These are phyloP conservation scores for Venturia oleaginea DNA, from an alignment of 2,329 filamentous ascomycete species.

Conservation along the genomic window DNA sequence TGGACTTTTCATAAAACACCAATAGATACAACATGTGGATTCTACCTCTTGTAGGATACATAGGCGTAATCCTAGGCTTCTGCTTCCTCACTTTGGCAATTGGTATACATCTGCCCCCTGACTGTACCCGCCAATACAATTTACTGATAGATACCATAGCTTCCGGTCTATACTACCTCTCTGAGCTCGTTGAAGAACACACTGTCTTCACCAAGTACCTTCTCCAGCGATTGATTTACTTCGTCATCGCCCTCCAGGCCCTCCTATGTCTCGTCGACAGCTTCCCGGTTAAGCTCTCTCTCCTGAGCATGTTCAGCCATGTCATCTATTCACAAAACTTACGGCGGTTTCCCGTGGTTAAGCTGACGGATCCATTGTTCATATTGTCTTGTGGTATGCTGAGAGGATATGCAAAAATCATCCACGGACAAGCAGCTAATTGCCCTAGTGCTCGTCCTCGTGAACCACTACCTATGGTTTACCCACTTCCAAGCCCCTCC, in stretches of 20 bases:
- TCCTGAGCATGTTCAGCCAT: conserved; percentile 72
- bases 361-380: conserved; percentile 80
- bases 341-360: conserved; percentile 65
- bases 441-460: conserved; percentile 60
- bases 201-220: conserved; percentile 85
- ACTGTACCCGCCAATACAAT: conserved; percentile 6
- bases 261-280: conserved; percentile 72
- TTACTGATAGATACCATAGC: conserved; percentile 41
- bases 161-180: conserved; percentile 97
- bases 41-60: conserved; percentile 80
- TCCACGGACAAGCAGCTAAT: background rate
- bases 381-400: conserved; percentile 68
- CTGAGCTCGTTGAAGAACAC: conserved; percentile 95
- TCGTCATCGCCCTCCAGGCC: conserved; percentile 63
- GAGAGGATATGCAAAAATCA: background rate
- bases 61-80: conserved; percentile 82
- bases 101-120: conserved; percentile 40
- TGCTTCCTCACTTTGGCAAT: conserved; percentile 91
- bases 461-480: conserved; percentile 97
- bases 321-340: conserved; percentile 84
- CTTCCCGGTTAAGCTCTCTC: conserved; percentile 68
- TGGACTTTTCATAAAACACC: background rate
- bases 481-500: conserved; percentile 66
- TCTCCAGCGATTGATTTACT: conserved; percentile 78
- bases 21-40: conserved; percentile 68